Conservation (phyloP, 2,329 filamentous ascomycete species). For the Clarireedia sp. region DNA sequence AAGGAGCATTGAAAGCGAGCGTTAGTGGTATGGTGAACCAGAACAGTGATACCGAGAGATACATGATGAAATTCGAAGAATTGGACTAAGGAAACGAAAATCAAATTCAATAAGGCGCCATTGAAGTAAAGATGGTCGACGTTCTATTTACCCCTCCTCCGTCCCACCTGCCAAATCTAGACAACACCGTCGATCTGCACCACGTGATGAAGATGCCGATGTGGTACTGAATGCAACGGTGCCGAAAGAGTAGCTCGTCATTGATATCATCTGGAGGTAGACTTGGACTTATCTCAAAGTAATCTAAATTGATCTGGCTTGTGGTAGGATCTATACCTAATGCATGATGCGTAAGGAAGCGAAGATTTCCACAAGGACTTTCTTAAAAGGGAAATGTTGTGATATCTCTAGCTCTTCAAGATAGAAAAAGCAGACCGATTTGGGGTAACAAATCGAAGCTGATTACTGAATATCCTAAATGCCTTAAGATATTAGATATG, state of each 20-base stretch:
- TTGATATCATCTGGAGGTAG: neutral
- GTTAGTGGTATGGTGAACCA: neutral
- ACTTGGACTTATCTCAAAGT: neutral
- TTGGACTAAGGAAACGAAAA: neutral
- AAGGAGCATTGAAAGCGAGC: conserved; percentile 19
- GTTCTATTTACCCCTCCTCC: conserved; percentile 2
- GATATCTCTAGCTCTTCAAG: no score
- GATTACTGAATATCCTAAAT: no score
- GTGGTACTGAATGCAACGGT: neutral
- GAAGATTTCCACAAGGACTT: neutral
- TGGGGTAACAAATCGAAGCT: no score
- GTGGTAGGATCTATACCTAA: no score
- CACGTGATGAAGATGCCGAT: neutral
- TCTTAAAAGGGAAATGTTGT: no score
- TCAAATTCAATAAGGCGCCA: no score
- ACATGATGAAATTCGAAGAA: neutral
- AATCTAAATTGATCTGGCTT: no score
- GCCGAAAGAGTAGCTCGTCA: neutral
- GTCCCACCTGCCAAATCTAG: neutral
- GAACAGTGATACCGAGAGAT: neutral
- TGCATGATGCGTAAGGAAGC: no score
- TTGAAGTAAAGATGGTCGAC: no score
- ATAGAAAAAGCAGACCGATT: no score
- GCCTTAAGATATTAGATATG: no score
- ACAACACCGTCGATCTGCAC: neutral